Conservation (phyloP, 495 filamentous ascomycete genomes). For the Xylaria flabelliformis region DNA sequence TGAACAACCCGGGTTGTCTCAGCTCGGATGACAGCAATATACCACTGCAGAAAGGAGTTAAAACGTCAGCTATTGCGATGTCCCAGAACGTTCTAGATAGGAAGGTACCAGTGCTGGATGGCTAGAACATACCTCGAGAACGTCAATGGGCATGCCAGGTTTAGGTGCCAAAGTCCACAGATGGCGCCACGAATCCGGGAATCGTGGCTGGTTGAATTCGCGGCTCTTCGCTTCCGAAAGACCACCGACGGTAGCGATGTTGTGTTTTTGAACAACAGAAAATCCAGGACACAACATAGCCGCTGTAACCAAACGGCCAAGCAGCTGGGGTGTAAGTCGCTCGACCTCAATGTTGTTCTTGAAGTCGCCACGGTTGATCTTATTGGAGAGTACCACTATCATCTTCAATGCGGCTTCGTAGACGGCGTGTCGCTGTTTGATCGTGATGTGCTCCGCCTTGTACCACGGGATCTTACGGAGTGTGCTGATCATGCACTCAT, state of each 20-base stretch:
- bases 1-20: slow-evolving; percentile 44
- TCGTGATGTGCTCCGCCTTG: slow-evolving; percentile 64
- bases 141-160: slow-evolving; percentile 47
- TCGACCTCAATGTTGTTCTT: slow-evolving; percentile 42
- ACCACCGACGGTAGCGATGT: slow-evolving; percentile 46
- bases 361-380: slow-evolving; percentile 38
- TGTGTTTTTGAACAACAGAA: slow-evolving; percentile 65
- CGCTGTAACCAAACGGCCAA: slow-evolving; percentile 63
- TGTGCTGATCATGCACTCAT: slow-evolving; percentile 76
- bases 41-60: slow-evolving; percentile 48
- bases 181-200: slow-evolving; percentile 49
- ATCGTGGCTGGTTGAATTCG: slow-evolving; percentile 45
- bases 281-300: slow-evolving; percentile 70
- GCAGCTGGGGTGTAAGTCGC: slow-evolving; percentile 59
- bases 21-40: slow-evolving; percentile 58
- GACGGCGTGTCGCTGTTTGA: slow-evolving; percentile 66
- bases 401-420: slow-evolving; percentile 60
- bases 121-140: slow-evolving; percentile 51
- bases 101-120: background rate
- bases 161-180: slow-evolving; percentile 50
- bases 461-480: slow-evolving; percentile 81
- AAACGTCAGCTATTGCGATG: background rate
- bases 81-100: background rate
- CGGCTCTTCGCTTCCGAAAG: slow-evolving; percentile 30
- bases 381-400: slow-evolving; percentile 39